Conservation (phyloP, 176 grass and related monocot species). For the Cenchrus americanus region DNA sequence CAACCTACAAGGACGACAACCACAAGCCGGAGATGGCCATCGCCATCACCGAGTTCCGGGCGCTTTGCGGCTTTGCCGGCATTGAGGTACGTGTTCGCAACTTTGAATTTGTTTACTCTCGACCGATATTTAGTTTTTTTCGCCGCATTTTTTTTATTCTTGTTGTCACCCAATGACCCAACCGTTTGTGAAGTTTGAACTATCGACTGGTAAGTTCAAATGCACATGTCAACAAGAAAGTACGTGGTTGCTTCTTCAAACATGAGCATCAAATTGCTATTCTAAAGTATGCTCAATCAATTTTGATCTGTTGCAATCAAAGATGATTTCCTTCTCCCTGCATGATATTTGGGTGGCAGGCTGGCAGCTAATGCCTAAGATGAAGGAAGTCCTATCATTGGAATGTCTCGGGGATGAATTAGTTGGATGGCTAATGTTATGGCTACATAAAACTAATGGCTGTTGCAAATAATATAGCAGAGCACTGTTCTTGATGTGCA, state of each 20-base stretch:
- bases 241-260: constrained; percentile 16
- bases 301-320: not conserved
- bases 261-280: not conserved
- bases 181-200: not conserved
- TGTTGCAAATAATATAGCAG: not conserved
- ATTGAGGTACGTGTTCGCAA: constrained; percentile 58
- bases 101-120: not conserved
- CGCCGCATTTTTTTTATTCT: not conserved
- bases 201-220: constrained; percentile 19
- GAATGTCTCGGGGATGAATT: constrained; percentile 8
- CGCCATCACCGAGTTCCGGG: constrained; percentile 89
- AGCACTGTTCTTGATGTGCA: not conserved
- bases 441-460: not conserved
- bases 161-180: constrained; percentile 20
- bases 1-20: constrained; percentile 78
- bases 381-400: not conserved
- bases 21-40: constrained; percentile 99
- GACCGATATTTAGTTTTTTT: not conserved
- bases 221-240: not conserved
- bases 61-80: constrained; percentile 80
- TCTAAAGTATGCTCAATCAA: not conserved
- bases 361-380: not conserved
- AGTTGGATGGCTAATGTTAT: not conserved
- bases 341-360: not conserved
- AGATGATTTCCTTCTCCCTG: not conserved